Base-by-base conservation (phyloP, 768 basidiomycete species). In the Imleria badia region DNA sequence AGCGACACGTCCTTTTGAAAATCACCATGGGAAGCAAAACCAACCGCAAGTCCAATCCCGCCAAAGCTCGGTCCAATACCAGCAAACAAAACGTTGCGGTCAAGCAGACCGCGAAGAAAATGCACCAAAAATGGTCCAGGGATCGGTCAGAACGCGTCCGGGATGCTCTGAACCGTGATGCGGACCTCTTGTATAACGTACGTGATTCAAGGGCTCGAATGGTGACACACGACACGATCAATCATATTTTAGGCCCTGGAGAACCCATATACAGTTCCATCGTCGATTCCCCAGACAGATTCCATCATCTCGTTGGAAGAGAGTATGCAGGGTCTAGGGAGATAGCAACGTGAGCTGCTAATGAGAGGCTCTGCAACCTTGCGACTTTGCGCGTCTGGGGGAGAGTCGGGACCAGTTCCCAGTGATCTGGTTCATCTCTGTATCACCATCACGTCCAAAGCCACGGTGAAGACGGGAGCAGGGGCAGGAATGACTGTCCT, bases 121-220 rank as follows among this genome's bases (percentile, higher is more conserved):
- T 15, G 31, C 43, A 49, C 20, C 57, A 60, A 39, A 53, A 52
- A 54, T 56, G 59, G 17, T 62, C 61, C 40, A 72, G 61, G 45
- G 63, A 65, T 35, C 60, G 45, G 11, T 60, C 65, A 55, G 65
- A 70, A 34, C 59, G 52, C 22, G 49, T 63, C 34, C 57, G 68
- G 36, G 65, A 70, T 29, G 59, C 31, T 40, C 54, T 73, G 23
- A 62, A 72, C 41, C 63, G 60, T 23, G 63, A 72, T 23, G 51
- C 61, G 6, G 55, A 55, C 42, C 35, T 59, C 23, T 29, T 72
- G 47, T 72, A 73, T 48, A 45, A 54, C 30, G 68, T 70, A 31
- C 36, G 67, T 50, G 50, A 20, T 10, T n/a, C 26, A 1, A 48
- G 12, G 20, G 11, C 36, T 15, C n/a, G 20, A 29, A 14, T 22